Evolutionary conservation across 495 filamentous ascomycete genomes (phyloP).

Genomic region (Trichoderma reesei): DNA sequence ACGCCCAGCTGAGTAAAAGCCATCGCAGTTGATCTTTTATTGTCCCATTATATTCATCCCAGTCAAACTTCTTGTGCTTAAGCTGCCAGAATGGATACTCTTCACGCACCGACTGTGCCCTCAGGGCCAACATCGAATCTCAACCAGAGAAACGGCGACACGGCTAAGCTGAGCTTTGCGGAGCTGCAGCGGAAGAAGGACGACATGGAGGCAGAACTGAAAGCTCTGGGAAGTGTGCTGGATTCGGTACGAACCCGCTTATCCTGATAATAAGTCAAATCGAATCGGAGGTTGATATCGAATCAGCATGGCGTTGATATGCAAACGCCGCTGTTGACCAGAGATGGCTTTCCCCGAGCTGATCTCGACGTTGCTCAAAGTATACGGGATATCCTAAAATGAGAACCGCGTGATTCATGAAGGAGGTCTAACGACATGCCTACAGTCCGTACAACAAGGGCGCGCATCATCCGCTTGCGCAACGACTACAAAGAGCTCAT

Average conservation of each 20-base stretch:
- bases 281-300: constrained; percentile 9
- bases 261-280: not conserved
- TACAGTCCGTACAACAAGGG: constrained; percentile 81
- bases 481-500: constrained; percentile 93
- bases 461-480: constrained; percentile 77
- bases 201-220: constrained; percentile 72
- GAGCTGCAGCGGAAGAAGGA: constrained; percentile 63
- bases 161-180: constrained; percentile 49
- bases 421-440: constrained; percentile 14
- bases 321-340: constrained; percentile 78
- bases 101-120: constrained; percentile 66
- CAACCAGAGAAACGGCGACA: constrained; percentile 39
- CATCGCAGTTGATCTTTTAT: not conserved
- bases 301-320: constrained; percentile 83
- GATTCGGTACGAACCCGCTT: constrained; percentile 55
- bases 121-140: constrained; percentile 57
- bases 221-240: constrained; percentile 72
- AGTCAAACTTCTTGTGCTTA: no score
- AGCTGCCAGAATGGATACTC: constrained; percentile 57
- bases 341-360: constrained; percentile 85
- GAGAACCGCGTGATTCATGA: not conserved
- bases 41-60: no score
- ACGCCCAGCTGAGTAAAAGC: not conserved
- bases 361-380: constrained; percentile 95
- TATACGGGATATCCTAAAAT: constrained; percentile 37